phyloP scores from a whole-genome alignment of 257 asterid genomes.

The Eustoma russellianum region DNA sequence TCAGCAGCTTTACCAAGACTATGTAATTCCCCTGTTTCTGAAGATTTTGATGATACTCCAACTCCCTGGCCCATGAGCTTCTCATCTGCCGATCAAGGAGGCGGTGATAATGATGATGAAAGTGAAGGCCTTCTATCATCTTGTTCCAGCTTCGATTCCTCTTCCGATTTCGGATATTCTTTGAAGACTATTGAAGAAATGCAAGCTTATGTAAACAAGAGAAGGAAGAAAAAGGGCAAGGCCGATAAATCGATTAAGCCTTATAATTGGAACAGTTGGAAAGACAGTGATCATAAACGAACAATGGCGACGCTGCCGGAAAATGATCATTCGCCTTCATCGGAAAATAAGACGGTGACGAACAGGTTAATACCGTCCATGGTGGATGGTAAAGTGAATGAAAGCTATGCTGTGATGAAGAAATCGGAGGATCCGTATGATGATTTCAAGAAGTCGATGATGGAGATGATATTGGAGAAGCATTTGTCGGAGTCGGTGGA shows the following conservation, averaged over 20 bases:
- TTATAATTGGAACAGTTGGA: slow-evolving; percentile 24
- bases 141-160: slow-evolving; percentile 26
- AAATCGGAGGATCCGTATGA: slow-evolving; percentile 53
- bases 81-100: slow-evolving; percentile 22
- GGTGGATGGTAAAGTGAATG: slow-evolving; percentile 27
- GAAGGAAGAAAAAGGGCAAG: slow-evolving; percentile 12
- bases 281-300: slow-evolving; percentile 12
- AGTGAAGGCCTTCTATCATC: slow-evolving; percentile 29
- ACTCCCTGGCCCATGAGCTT: slow-evolving; percentile 9
- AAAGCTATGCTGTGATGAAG: slow-evolving; percentile 61
- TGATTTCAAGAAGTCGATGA: slow-evolving; percentile 82
- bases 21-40: slow-evolving; percentile 24
- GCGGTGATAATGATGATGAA: slow-evolving; percentile 13
- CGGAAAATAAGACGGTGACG: slow-evolving; percentile 8
- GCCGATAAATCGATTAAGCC: slow-evolving; percentile 15
- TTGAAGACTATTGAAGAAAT: slow-evolving; percentile 5
- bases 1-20: slow-evolving; percentile 15
- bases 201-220: slow-evolving; percentile 6
- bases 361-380: slow-evolving; percentile 17
- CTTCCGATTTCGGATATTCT: slow-evolving; percentile 12
- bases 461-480: slow-evolving; percentile 66
- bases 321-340: background rate
- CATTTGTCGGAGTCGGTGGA: slow-evolving; percentile 50
- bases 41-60: slow-evolving; percentile 18
- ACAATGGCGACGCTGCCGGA: background rate